Evolutionary conservation across 1,284 basidiomycete species (phyloP), one percentile per base, ranked within the genome.

Genomic region (Ustilago curta): DNA sequence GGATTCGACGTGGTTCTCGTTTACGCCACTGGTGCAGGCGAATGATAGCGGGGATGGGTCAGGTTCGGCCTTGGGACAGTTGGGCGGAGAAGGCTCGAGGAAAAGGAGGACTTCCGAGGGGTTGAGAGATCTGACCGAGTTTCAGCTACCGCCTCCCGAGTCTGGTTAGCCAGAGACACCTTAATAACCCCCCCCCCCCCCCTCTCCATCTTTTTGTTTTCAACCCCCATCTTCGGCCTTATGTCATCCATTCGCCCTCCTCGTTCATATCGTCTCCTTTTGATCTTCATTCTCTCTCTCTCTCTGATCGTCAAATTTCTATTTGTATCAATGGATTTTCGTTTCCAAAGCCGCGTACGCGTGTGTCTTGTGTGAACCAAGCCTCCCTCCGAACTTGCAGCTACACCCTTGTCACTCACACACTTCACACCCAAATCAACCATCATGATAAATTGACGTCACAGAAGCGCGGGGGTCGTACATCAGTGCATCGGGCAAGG

Each of bases 1-100:
- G 8, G 75, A 79, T 31, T 77, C 75, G 19, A 79, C 77, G 11
- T 79, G 76, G 60, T 79, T 79, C 32, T 68, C 65, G 2, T 79
- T 72, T 39, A 79, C 77, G 4, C 77, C 77, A 3, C 59, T 76
- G 11, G 64, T 73, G 5, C 69, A 70, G 53, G 47, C 71, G 3
- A 72, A 73, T 12, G 58, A 65, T 19, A n/a, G 44, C 6, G 39
- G 47, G 7, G 56, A 56, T 14, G 40, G 29, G 2, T 4, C 8
- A 51, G 35, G 43, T 16, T 76, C 73, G 2, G 76, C 73, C 27
- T 45, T 78, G 12, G 76, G 76, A 0, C 69, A 68, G 32, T 32
- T 78, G 19, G 76, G 76, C 2, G 76, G 76, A 1, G 76, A 78
- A 44, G 76, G 76, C 0, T 76, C 73, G 32, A 44, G 69, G 8